Percentiles rank a stretch among this genome's conserved stretches.
Evolutionary conservation across 2,329 filamentous ascomycete species (phyloP).

Genomic region (Pestalotiopsis sp.): DNA sequence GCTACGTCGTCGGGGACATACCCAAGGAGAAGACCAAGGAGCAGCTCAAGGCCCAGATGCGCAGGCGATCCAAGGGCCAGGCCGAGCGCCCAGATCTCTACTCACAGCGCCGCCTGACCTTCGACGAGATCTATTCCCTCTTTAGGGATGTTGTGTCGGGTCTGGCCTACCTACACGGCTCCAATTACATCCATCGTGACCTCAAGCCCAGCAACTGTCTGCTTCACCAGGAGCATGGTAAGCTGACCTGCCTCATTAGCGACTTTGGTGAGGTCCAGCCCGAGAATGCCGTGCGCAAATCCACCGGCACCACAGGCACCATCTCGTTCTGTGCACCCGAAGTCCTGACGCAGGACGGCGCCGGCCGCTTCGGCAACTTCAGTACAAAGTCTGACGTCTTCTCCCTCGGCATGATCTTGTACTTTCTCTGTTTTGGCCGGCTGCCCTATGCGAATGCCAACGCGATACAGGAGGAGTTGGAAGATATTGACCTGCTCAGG

Average conservation of each 20-base stretch:
- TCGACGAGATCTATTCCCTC: conserved; percentile 95
- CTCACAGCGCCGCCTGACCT: conserved; percentile 53
- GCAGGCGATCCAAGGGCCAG: conserved; percentile 79
- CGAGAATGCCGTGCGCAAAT: conserved; percentile 79
- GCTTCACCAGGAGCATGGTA: conserved; percentile 74
- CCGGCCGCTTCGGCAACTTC: conserved; percentile 85
- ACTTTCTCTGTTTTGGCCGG: conserved; percentile 94
- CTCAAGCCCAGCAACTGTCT: conserved; percentile 96
- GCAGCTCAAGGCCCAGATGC: conserved; percentile 84
- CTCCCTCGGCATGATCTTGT: conserved; percentile 95
- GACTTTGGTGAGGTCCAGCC: conserved; percentile 97
- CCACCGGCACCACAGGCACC: conserved; percentile 91
- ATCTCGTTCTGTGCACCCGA: conserved; percentile 98
- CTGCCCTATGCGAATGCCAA: conserved; percentile 87
- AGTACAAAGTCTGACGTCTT: conserved; percentile 98
- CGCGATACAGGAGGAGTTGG: conserved; percentile 83
- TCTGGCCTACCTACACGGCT: conserved; percentile 83
- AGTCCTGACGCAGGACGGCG: conserved; percentile 71
- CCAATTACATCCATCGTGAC: conserved; percentile 95
- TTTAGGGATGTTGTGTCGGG: conserved; percentile 96
- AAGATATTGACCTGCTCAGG: conserved; percentile 83
- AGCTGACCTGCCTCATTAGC: conserved; percentile 83
- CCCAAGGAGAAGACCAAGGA: conserved; percentile 73
- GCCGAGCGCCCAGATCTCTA: conserved; percentile 62
- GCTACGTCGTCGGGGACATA: conserved; percentile 76